Percentiles rank a stretch among this genome's conserved stretches.
Conservation (phyloP, 192 early-diverging fungal species). For the Diversispora epigaea region DNA sequence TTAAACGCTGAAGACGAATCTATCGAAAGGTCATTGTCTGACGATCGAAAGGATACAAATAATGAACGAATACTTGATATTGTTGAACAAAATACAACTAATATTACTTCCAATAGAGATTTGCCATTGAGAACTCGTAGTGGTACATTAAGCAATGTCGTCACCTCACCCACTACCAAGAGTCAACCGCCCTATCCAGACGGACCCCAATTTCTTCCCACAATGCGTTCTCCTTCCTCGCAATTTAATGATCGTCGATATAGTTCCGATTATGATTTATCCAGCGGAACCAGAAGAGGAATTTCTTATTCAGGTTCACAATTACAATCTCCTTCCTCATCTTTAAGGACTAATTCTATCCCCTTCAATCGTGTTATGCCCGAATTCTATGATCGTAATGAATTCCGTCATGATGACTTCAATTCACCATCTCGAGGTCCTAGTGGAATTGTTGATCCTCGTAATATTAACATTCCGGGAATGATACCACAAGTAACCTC, state of each 20-base stretch:
- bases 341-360: neutral
- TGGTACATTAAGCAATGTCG: neutral
- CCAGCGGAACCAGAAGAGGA: neutral
- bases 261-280: constrained; percentile 14
- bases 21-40: neutral
- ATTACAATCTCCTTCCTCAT: neutral
- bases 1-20: neutral
- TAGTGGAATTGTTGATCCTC: neutral
- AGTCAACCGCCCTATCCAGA: neutral
- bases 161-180: neutral
- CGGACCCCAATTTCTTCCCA: neutral
- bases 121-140: neutral
- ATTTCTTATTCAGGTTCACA: constrained; percentile 6
- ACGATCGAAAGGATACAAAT: neutral
- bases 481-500: neutral
- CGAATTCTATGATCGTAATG: constrained; percentile 10
- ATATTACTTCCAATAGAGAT: neutral
- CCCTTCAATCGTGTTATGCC: constrained; percentile 1
- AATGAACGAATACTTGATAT: neutral
- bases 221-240: constrained; percentile 8
- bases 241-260: constrained; percentile 19
- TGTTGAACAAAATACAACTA: no score
- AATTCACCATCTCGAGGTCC: neutral
- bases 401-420: constrained; percentile 19
- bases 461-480: neutral